Evolutionary conservation across 306 rosid genomes (phyloP).

Genomic region (Canavalia ensiformis): DNA sequence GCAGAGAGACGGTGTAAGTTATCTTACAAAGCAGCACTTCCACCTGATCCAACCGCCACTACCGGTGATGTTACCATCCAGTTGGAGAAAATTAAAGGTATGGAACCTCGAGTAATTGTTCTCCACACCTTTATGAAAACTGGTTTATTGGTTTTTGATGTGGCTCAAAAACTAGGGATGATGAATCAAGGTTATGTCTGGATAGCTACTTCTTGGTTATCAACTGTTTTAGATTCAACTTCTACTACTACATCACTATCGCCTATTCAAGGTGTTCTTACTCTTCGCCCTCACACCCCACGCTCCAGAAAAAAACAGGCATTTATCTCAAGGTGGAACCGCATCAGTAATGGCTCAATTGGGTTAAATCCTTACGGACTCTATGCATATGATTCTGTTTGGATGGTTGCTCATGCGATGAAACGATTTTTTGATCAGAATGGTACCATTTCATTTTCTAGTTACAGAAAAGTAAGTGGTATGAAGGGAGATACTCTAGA

Average conservation of each 20-base stretch:
- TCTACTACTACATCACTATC: slow-evolving; percentile 36
- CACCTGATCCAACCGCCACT: slow-evolving; percentile 52
- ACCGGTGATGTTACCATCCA: slow-evolving; percentile 53
- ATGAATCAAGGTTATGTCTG: slow-evolving; percentile 77
- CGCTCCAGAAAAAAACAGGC: slow-evolving; percentile 60
- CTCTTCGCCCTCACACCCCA: slow-evolving; percentile 73
- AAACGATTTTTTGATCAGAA: slow-evolving; percentile 67
- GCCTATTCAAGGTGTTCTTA: slow-evolving; percentile 66
- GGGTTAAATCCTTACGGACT: slow-evolving; percentile 70
- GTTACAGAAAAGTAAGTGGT: slow-evolving; percentile 53
- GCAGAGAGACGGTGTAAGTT: slow-evolving; percentile 69
- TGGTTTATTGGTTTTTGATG: slow-evolving; percentile 61
- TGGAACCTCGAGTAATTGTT: slow-evolving; percentile 73
- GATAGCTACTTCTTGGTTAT: slow-evolving; percentile 75
- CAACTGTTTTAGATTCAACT: slow-evolving; percentile 62
- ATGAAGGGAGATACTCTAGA: slow-evolving; percentile 48
- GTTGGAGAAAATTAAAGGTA: slow-evolving; percentile 60
- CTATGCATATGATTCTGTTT: slow-evolving; percentile 84
- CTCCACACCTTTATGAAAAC: slow-evolving; percentile 53
- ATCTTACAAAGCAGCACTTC: slow-evolving; percentile 75
- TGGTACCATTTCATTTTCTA: slow-evolving; percentile 69
- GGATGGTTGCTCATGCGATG: slow-evolving; percentile 76
- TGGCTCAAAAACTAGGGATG: slow-evolving; percentile 73
- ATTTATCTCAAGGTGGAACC: slow-evolving; percentile 76
- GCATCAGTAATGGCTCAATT: slow-evolving; percentile 47